phyloP scores from a whole-genome alignment of 495 filamentous ascomycete species.

The Chlorociboria aeruginascens region DNA sequence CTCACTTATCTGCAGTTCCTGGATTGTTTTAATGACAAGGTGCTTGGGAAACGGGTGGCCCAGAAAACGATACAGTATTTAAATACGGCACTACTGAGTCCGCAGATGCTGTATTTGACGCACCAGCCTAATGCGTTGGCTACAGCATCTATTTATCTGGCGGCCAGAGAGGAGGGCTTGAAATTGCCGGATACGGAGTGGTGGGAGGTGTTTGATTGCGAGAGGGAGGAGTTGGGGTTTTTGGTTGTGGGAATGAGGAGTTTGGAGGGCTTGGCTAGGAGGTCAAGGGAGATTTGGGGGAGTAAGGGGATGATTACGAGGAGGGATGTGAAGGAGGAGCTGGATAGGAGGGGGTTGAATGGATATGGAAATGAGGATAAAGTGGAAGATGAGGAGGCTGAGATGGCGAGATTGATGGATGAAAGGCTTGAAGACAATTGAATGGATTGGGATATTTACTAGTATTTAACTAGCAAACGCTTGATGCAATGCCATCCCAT shows the following conservation, averaged over 20 bases:
- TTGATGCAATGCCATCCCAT: too few relatives aligned
- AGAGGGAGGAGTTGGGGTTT: conserved; percentile 89
- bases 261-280: conserved; percentile 56
- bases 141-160: conserved; percentile 79
- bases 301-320: conserved; percentile 29
- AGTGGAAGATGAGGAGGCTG: conserved; percentile 39
- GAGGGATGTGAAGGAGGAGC: conserved; percentile 27
- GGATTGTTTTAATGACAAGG: conserved; percentile 34
- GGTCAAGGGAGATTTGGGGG: conserved; percentile 25
- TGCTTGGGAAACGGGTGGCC: conserved; percentile 35
- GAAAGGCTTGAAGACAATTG: conserved; percentile 5
- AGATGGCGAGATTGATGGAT: conserved; percentile 42
- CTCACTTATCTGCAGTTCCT: conserved; percentile 90
- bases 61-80: conserved; percentile 55
- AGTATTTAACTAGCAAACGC: too few relatives aligned
- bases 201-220: conserved; percentile 99
- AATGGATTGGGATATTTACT: background rate
- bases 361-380: conserved; percentile 22
- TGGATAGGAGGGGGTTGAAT: conserved; percentile 29
- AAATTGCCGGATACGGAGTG: conserved; percentile 73
- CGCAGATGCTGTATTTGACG: conserved; percentile 82
- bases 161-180: conserved; percentile 63
- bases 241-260: conserved; percentile 80
- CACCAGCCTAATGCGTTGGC: conserved; percentile 81
- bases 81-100: conserved; percentile 72